phyloP scores from a whole-genome alignment of 2,329 filamentous ascomycete species.

The Colletotrichum sp. region DNA sequence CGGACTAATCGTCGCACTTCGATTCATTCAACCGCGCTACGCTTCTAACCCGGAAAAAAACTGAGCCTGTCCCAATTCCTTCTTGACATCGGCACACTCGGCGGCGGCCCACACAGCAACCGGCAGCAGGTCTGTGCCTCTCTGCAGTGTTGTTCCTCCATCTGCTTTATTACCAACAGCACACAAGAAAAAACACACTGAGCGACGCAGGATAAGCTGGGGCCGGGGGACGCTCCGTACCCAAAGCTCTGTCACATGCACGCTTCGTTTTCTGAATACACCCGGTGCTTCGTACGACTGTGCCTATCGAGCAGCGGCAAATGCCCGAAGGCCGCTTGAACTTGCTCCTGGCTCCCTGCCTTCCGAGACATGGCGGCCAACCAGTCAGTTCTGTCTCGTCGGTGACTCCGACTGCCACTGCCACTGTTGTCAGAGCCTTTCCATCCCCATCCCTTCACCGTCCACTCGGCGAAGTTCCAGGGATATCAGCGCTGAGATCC shows the following conservation, averaged over 20 bases:
- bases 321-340: background rate
- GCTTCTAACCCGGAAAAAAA: background rate
- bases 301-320: background rate
- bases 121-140: background rate
- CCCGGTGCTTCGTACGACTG: background rate
- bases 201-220: background rate
- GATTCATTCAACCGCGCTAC: background rate
- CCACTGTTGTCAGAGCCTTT: background rate
- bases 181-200: background rate
- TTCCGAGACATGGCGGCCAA: constrained; percentile 18
- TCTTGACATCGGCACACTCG: background rate
- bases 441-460: background rate
- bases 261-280: background rate
- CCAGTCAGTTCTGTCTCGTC: background rate
- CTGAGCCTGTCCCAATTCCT: background rate
- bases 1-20: background rate
- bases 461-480: background rate
- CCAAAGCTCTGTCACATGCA: constrained; percentile 9
- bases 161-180: background rate
- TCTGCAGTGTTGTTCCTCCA: background rate
- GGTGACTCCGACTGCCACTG: constrained; percentile 7
- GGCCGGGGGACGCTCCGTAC: background rate
- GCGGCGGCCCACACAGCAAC: background rate
- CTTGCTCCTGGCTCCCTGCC: background rate
- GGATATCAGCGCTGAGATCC: background rate